Conservation (phyloP, 2,329 filamentous ascomycete species). For the Zarea fungicola region DNA sequence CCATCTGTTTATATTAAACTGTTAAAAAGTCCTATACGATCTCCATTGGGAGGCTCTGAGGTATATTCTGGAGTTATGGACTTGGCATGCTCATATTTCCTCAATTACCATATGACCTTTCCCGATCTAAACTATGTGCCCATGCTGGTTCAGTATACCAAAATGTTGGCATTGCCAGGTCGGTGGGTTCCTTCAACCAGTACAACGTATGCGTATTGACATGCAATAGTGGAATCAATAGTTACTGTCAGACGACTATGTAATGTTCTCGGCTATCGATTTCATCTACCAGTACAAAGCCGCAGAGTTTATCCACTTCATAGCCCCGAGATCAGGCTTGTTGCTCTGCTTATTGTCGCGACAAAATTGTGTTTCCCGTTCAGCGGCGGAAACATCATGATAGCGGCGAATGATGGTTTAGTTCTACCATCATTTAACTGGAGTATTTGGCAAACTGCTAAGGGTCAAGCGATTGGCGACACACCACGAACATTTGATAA, state of each 20-base stretch:
- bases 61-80: constrained; percentile 62
- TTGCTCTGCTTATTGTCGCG: constrained; percentile 66
- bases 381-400: constrained; percentile 38
- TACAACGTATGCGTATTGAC: constrained; percentile 21
- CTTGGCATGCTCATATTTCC: constrained; percentile 57
- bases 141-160: constrained; percentile 64
- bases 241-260: constrained; percentile 40
- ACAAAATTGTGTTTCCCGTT: constrained; percentile 79
- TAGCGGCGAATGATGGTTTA: constrained; percentile 1
- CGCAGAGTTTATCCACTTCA: constrained; percentile 44
- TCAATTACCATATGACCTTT: constrained; percentile 64
- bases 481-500: constrained; percentile 36
- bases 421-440: constrained; percentile 55
- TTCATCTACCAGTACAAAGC: constrained; percentile 44
- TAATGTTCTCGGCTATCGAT: constrained; percentile 44
- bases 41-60: constrained; percentile 43
- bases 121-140: constrained; percentile 68
- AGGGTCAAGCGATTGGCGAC: constrained; percentile 26
- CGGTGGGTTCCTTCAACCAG: constrained; percentile 21
- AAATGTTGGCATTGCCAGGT: constrained; percentile 70
- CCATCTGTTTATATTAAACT: constrained; percentile 55
- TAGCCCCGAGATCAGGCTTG: constrained; percentile 70
- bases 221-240: constrained; percentile 48
- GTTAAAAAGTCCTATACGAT: constrained; percentile 46
- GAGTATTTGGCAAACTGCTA: constrained; percentile 58